Percentiles rank a stretch among this genome's conserved stretches.
Evolutionary conservation across 2,329 filamentous ascomycete genomes (phyloP).

Genomic region (Polytolypa hystricis): DNA sequence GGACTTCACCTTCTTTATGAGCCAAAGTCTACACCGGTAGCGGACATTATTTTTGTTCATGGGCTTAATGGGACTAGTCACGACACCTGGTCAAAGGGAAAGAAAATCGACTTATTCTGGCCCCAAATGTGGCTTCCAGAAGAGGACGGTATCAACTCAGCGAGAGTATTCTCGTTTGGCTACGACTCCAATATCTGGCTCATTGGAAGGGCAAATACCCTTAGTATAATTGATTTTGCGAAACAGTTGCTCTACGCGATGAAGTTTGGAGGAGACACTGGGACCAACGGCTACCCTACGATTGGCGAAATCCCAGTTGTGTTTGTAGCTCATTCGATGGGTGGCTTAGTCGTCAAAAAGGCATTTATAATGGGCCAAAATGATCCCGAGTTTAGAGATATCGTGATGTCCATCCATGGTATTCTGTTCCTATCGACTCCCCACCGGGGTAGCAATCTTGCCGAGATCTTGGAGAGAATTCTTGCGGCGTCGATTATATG

Average conservation of each 20-base stretch:
- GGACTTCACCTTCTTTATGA: constrained; percentile 4
- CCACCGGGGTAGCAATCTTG: constrained; percentile 19
- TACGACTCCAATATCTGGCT: constrained; percentile 14
- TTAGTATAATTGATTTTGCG: constrained; percentile 19
- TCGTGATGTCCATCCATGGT: constrained; percentile 9
- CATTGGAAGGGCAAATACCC: constrained; percentile 1
- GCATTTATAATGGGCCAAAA: constrained; percentile 16
- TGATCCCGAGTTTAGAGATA: constrained; percentile 10
- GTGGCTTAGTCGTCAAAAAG: constrained; percentile 29
- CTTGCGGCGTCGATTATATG: constrained; percentile 16
- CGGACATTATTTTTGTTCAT: constrained; percentile 33
- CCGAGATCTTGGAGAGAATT: constrained; percentile 18
- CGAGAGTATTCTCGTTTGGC: constrained; percentile 17
- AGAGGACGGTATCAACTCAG: constrained; percentile 12
- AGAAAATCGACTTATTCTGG: constrained; percentile 27
- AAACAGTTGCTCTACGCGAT: constrained; percentile 18
- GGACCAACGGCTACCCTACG: constrained; percentile 6
- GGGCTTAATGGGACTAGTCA: constrained; percentile 29
- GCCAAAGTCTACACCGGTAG: constrained; percentile 10
- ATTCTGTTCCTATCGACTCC: constrained; percentile 22
- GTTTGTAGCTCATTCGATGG: constrained; percentile 39
- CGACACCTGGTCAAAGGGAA: constrained; percentile 30
- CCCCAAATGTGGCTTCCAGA: constrained; percentile 27
- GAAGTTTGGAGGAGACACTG: constrained; percentile 13
- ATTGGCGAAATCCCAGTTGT: constrained; percentile 28